Evolutionary conservation across 1,284 basidiomycete species (phyloP).

Genomic region (Ustilago esculenta): DNA sequence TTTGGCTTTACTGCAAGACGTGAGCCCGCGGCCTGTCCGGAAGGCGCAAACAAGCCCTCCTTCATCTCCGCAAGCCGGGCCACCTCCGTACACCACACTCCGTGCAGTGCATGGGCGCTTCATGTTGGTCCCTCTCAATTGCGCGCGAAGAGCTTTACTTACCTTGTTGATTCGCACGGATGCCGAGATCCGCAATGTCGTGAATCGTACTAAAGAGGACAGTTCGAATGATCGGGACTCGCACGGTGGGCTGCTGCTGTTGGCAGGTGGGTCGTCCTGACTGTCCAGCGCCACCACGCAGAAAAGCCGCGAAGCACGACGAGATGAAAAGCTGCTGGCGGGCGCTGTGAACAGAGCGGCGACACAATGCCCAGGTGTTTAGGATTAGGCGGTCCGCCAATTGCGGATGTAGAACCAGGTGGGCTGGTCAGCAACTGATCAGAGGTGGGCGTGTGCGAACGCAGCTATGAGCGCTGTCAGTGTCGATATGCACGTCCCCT

Average conservation of each 20-base stretch:
- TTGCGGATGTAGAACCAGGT: constrained; percentile 5
- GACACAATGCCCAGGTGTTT: not conserved
- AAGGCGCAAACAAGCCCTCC: constrained; percentile 29
- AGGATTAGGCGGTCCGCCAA: constrained; percentile 14
- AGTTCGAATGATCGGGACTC: not conserved
- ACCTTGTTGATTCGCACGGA: constrained; percentile 1
- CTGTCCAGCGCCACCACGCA: constrained; percentile 4
- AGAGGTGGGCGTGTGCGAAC: not conserved
- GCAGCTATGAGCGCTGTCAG: not conserved
- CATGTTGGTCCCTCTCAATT: constrained; percentile 2
- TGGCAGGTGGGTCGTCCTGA: constrained; percentile 2
- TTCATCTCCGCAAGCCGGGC: constrained; percentile 17
- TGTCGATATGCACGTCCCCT: not conserved
- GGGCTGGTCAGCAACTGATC: constrained; percentile 10
- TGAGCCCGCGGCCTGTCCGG: too few relatives aligned
- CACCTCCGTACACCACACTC: not conserved
- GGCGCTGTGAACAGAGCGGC: not conserved
- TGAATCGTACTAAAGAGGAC: too few relatives aligned
- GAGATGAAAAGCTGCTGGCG: constrained; percentile 16
- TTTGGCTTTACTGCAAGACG: not conserved
- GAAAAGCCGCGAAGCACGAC: not conserved
- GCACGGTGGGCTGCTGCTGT: constrained; percentile 14
- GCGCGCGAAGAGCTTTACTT: not conserved
- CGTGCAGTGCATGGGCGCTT: constrained; percentile 4
- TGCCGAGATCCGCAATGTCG: too few relatives aligned